Percentiles rank a stretch among this genome's conserved stretches.
Evolutionary conservation across 2,329 filamentous ascomycete species (phyloP).

Genomic region (Cadophora sp.): DNA sequence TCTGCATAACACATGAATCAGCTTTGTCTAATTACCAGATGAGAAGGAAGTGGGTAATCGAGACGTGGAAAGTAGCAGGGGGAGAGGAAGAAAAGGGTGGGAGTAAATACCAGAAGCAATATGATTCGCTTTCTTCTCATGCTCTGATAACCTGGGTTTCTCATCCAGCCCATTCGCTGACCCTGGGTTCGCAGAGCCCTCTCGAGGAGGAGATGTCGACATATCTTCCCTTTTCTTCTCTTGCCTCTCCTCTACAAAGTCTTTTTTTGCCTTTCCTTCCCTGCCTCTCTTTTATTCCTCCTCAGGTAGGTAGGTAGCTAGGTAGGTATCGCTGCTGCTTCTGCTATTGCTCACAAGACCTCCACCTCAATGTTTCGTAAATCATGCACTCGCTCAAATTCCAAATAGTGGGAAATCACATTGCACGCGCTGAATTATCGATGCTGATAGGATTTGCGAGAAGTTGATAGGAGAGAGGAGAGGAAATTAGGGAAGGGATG

Average conservation of each 20-base stretch:
- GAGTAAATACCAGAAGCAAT: constrained; percentile 59
- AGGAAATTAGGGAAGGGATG: not conserved
- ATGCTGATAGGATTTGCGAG: too few relatives aligned
- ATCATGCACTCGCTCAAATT: constrained; percentile 7
- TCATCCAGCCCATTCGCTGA: constrained; percentile 48
- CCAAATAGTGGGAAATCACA: not conserved
- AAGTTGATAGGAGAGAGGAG: not conserved
- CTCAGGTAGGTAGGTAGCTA: too few relatives aligned
- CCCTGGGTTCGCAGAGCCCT: constrained; percentile 40
- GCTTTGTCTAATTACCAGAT: not conserved
- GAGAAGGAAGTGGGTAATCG: too few relatives aligned
- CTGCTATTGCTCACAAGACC: not conserved
- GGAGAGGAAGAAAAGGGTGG: not conserved
- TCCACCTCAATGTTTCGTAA: not conserved
- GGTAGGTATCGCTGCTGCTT: not conserved
- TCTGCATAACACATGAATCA: constrained; percentile 47
- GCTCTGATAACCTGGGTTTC: constrained; percentile 70
- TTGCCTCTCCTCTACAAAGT: not conserved
- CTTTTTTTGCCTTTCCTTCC: not conserved
- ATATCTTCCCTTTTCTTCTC: constrained; percentile 22
- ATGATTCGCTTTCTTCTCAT: constrained; percentile 77
- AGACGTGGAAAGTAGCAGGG: not conserved
- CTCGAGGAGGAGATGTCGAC: constrained; percentile 38
- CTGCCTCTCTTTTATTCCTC: not conserved
- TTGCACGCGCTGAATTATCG: not conserved